These are phyloP conservation scores for Scutellaria barbata DNA, from an alignment of 257 asterid genomes.

Conservation along the genomic window DNA sequence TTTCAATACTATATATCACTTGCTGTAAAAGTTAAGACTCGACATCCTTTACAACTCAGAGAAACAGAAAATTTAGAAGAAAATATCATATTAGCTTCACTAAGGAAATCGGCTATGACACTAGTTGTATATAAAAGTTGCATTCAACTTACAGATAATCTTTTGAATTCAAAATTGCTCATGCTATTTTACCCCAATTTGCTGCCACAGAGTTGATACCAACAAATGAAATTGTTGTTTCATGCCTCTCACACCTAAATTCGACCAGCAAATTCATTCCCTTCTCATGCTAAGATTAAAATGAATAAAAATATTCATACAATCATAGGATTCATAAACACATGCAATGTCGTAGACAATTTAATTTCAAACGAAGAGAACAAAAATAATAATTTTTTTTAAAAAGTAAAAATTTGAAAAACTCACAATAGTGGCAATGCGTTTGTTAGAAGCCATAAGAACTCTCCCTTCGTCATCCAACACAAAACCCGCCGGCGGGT, in stretches of 20 bases:
- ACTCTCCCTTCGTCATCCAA: constrained; percentile 86
- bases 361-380: background rate
- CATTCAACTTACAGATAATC: constrained; percentile 10
- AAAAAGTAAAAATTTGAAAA: background rate
- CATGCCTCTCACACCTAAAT: constrained; percentile 14
- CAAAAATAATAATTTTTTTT: background rate
- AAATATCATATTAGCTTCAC: background rate
- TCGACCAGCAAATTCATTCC: background rate
- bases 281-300: background rate
- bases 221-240: constrained; percentile 12
- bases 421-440: constrained; percentile 80
- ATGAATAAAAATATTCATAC: background rate
- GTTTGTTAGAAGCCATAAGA: constrained; percentile 81
- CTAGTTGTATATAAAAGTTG: constrained; percentile 8
- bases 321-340: background rate
- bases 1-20: background rate
- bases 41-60: background rate
- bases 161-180: background rate
- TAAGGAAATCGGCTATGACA: constrained; percentile 9
- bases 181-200: constrained; percentile 21
- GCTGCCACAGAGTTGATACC: background rate
- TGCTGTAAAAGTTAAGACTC: constrained; percentile 12
- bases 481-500: constrained; percentile 96
- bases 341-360: background rate
- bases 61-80: background rate